Evolutionary conservation across 1,139 yeast genomes (phyloP), one percentile per base, ranked within the genome.

Genomic region (Geotrichum aggregatum): DNA sequence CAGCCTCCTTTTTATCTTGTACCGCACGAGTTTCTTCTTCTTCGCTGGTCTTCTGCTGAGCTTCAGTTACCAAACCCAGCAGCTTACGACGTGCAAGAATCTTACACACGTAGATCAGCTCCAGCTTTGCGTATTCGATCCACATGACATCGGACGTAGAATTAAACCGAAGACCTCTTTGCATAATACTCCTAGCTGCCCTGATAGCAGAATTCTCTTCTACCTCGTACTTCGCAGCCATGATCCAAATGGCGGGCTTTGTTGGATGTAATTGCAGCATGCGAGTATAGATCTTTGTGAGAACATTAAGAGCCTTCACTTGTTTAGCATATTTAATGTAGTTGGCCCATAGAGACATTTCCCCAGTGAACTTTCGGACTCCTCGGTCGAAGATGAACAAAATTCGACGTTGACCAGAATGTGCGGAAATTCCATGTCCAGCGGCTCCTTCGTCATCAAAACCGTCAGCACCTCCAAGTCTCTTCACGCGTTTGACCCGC

Each of bases 221-320:
- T 63, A 87, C 83, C 70, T 94, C 98, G 68, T 88, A 89, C 66
- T 87, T 87, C 46, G 98, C 97, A 22, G 97, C 97, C 63, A 89
- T 80, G 50, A 92, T 79, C 98, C 98, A 94, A 13, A 94, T 87
- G 61, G 84, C 84, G 1, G 89, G 79, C 64, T 89, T 87, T 51
- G 87, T 78, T n/a, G 98, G 98, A 65, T 92, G 98, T 58, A 88
- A 72, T 69, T 84, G 89, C 61, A 94, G 75, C 61, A 92, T 74
- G 55, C 82, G 79, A 2, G 94, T 83, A 66, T 89, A 88, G 6
- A 88, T 82, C 60, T 81, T 83, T 66, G 87, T 89, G n/a, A 88
- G 80, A 44, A 84, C 84, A 61, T 86, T 84, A 58, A 84, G 80
- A 16, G 96, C 84, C 21, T 88, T 87, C 55, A 82, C 77, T 34